Conservation (phyloP, 345 rosid genomes). For the Syzygium aromaticum region DNA sequence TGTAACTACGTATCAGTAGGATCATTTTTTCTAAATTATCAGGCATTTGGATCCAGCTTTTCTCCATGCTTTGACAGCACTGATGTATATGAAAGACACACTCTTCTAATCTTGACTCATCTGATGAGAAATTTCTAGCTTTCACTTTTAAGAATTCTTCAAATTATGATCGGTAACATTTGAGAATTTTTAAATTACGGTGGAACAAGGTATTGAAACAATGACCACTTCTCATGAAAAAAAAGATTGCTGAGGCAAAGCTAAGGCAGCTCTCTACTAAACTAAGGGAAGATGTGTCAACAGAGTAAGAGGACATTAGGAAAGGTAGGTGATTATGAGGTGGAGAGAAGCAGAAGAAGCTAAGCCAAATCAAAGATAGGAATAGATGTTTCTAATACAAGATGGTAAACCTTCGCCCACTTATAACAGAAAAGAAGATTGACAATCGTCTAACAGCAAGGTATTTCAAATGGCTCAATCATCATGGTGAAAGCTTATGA, state of each 20-base stretch:
- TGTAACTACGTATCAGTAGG: not conserved
- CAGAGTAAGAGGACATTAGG: not conserved
- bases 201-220: not conserved
- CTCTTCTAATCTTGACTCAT: not conserved
- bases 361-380: not conserved
- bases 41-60: not conserved
- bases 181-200: not conserved
- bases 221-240: not conserved
- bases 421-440: not conserved
- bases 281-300: not conserved
- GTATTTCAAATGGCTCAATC: not conserved
- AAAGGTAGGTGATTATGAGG: not conserved
- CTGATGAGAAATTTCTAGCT: not conserved
- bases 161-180: not conserved
- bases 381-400: not conserved
- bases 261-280: not conserved
- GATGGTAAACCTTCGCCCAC: not conserved
- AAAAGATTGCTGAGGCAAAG: not conserved
- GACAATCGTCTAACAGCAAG: not conserved
- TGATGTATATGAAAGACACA: not conserved
- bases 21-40: not conserved
- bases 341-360: not conserved
- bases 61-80: not conserved
- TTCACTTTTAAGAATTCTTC: not conserved
- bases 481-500: not conserved